These are phyloP conservation scores for Pigoraptor vietnamica DNA, from an alignment of 78 protist species.

Conservation along the genomic window DNA sequence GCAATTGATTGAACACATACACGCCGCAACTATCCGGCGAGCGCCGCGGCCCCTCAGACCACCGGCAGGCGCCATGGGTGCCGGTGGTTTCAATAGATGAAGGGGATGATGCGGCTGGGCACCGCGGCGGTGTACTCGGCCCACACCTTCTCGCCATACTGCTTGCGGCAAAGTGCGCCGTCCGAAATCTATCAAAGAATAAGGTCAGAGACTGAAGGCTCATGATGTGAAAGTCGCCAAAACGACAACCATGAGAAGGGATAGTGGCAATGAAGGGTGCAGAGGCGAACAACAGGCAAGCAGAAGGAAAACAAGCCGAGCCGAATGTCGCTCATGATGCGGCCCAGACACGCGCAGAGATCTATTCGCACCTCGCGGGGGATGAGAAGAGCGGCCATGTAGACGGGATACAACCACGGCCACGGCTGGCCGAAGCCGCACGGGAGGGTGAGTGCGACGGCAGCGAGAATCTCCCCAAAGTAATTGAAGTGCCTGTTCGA, in stretches of 20 bases:
- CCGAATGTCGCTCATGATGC: too few relatives aligned
- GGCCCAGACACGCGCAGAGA: not conserved
- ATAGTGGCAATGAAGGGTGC: too few relatives aligned
- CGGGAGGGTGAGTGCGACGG: not conserved
- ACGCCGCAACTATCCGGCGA: too few relatives aligned
- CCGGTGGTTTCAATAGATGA: too few relatives aligned
- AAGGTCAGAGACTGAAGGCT: not conserved
- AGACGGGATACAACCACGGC: not conserved
- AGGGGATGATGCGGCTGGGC: not conserved
- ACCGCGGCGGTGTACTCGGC: not conserved
- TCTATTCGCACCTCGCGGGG: not conserved
- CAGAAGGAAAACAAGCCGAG: too few relatives aligned
- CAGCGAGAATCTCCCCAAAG: not conserved
- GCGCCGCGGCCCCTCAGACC: too few relatives aligned
- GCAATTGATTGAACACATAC: too few relatives aligned
- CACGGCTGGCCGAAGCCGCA: not conserved
- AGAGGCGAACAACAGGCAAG: not conserved
- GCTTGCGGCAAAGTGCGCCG: not conserved
- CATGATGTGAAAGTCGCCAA: too few relatives aligned
- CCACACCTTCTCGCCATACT: not conserved
- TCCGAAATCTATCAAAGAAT: not conserved
- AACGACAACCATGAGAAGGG: too few relatives aligned
- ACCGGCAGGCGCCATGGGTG: too few relatives aligned
- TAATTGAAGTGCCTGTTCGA: not conserved
- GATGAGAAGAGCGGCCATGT: not conserved